A percentile compares a stretch with the other conserved stretches of the same genome.
Conservation (phyloP, 2,329 filamentous ascomycete species). For the Beauveria sp. region DNA sequence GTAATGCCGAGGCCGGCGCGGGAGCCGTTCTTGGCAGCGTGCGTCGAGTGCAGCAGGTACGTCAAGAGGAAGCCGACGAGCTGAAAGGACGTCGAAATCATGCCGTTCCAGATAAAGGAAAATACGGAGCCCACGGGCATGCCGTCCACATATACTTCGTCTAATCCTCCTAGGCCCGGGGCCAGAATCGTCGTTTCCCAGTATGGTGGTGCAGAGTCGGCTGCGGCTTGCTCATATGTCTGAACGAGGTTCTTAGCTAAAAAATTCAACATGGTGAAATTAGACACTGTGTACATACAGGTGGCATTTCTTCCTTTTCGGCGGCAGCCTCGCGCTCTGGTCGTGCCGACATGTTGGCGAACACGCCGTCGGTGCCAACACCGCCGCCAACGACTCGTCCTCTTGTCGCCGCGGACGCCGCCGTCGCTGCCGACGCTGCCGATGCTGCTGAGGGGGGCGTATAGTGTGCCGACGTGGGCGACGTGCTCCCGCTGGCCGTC, state of each 20-base stretch:
- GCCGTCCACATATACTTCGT: conserved; percentile 95
- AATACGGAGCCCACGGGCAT: conserved; percentile 86
- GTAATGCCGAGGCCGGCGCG: conserved; percentile 91
- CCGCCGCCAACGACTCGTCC: conserved; percentile 57
- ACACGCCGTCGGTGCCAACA: conserved; percentile 86
- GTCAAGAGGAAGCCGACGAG: conserved; percentile 95
- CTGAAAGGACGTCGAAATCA: conserved; percentile 97
- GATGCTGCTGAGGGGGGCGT: conserved; percentile 25
- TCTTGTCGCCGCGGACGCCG: conserved; percentile 9
- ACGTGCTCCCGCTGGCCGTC: conserved; percentile 5
- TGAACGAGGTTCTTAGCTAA: conserved; percentile 28
- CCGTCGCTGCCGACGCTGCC: conserved; percentile 23
- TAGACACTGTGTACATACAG: conserved; percentile 51
- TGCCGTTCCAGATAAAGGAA: conserved; percentile 83
- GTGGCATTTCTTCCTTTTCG: conserved; percentile 80
- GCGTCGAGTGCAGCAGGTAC: conserved; percentile 94
- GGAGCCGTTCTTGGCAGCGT: conserved; percentile 96
- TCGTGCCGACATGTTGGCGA: conserved; percentile 88
- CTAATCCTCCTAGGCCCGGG: conserved; percentile 78
- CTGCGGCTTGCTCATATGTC: conserved; percentile 97
- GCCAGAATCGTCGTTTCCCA: conserved; percentile 99
- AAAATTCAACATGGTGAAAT: not conserved
- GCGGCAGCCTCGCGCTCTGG: conserved; percentile 64
- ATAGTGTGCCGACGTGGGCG: conserved; percentile 15
- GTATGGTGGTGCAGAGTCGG: conserved; percentile 91